Percentiles rank a stretch among this genome's conserved stretches.
These are phyloP conservation scores for Santalum album DNA, from an alignment of 164 flowering plant genomes.

Conservation along the genomic window DNA sequence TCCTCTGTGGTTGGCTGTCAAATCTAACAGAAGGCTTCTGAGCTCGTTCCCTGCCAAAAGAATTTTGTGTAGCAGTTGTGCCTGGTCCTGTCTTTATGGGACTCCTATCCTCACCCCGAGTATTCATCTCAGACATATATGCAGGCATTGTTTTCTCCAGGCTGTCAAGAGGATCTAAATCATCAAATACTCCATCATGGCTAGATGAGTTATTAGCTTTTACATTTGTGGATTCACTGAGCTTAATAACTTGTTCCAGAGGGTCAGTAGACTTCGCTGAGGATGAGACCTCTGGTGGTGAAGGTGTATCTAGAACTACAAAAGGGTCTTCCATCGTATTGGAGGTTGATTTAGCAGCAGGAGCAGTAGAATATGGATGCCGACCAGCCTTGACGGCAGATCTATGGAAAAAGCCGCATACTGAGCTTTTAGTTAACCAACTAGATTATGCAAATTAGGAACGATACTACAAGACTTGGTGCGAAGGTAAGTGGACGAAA, in stretches of 20 bases:
- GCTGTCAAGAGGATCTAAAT: slow-evolving; percentile 15
- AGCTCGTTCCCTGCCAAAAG: slow-evolving; percentile 23
- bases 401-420: slow-evolving; percentile 36
- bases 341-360: slow-evolving; percentile 28
- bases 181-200: slow-evolving; percentile 39
- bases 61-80: slow-evolving; percentile 14
- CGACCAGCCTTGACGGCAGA: slow-evolving; percentile 25
- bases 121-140: background rate
- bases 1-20: slow-evolving; percentile 30
- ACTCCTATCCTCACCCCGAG: background rate
- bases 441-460: too few relatives aligned
- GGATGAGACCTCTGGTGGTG: slow-evolving; percentile 29
- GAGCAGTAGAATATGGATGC: slow-evolving; percentile 20
- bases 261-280: slow-evolving; percentile 41
- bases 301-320: slow-evolving; percentile 44
- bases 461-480: too few relatives aligned
- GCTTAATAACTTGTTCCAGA: slow-evolving; percentile 42
- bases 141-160: background rate
- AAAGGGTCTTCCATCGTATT: slow-evolving; percentile 54
- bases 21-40: slow-evolving; percentile 29
- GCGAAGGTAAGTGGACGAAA: too few relatives aligned
- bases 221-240: slow-evolving; percentile 25
- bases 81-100: slow-evolving; percentile 14
- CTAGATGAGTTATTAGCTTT: slow-evolving; percentile 28
- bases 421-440: slow-evolving; percentile 21